Base-by-base conservation (phyloP, 2,329 filamentous ascomycete species). In the Chalaropsis ovoidea region DNA sequence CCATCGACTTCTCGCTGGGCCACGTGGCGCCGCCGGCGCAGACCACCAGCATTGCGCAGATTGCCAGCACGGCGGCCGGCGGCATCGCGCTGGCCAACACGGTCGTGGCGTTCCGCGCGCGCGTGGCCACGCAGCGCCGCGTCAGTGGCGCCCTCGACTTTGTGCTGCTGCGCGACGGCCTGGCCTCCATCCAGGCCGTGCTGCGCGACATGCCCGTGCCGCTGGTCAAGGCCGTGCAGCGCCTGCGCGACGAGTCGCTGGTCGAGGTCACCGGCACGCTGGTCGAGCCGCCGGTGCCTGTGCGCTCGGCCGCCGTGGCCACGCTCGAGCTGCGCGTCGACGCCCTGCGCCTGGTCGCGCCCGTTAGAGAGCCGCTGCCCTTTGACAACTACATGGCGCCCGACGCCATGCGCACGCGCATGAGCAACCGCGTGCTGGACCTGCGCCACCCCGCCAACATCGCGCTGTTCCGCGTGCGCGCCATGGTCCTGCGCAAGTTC, bases 171-270 rank as follows among this genome's bases (percentile, higher is more conserved):
- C 86, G 92, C 65, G 90, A 96, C 75, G 88, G 92, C 76, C 85
- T 88, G 13, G 81, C 83, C 69, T 94, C 90, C 27, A 84, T 96
- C 63, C 92, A 96, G 75, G 91, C 90, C 68, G 89, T 96, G 2
- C 78, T 96, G 17, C 60, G 64, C 17, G 62, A 49, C 41, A 63
- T 67, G 2, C 61, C 67, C 6, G 8, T 69, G 82, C 84, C 88
- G 71, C 93, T 96, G 81, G 80, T 96, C 35, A 86, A 89, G 72
- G 95, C 90, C 88, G 89, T 89, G 2, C 89, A 95, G 75, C 89
- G 90, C 72, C 79, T 96, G 58, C 85, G 87, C 65, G 79, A 86
- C 5, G 92, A 95, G 72, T 88, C 86, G 7, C 82, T 96, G 62
- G 85, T 96, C 4, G 83, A 89, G 66, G 84, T 95, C 65, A 84